phyloP scores from a whole-genome alignment of 1,284 basidiomycete genomes.

The Laetiporus sulphureus region DNA sequence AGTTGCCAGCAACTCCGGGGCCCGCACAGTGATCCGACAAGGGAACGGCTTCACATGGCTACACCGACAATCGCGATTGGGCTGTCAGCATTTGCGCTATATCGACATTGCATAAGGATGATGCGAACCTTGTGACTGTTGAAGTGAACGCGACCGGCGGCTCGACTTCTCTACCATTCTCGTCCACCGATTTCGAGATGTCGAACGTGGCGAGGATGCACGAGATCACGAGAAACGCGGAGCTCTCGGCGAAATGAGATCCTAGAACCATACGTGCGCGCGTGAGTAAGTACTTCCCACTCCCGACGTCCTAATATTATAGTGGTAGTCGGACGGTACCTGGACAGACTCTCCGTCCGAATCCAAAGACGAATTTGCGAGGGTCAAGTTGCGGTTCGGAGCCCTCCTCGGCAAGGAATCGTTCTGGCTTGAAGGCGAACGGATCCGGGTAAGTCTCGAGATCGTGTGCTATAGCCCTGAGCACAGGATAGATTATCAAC shows the following conservation, averaged over 20 bases:
- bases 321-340: too few relatives aligned
- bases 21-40: too few relatives aligned
- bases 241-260: slow-evolving; percentile 5
- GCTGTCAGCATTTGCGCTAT: not conserved
- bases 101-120: not conserved
- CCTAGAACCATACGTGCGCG: slow-evolving; percentile 6
- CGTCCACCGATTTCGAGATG: slow-evolving; percentile 6
- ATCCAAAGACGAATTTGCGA: slow-evolving; percentile 16
- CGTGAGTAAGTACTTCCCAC: not conserved
- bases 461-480: slow-evolving; percentile 8
- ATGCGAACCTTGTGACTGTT: too few relatives aligned
- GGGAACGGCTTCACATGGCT: not conserved
- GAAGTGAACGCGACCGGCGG: not conserved
- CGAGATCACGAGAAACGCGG: slow-evolving; percentile 12
- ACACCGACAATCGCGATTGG: not conserved
- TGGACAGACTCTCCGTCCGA: slow-evolving; percentile 16
- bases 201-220: slow-evolving; percentile 11
- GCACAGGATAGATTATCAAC: not conserved
- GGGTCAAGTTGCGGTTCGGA: slow-evolving; percentile 9
- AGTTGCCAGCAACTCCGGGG: too few relatives aligned
- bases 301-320: too few relatives aligned
- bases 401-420: slow-evolving; percentile 12
- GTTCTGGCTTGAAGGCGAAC: slow-evolving; percentile 15
- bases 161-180: slow-evolving; percentile 4
- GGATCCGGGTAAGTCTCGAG: slow-evolving; percentile 15